Base-by-base conservation (phyloP, 1,284 basidiomycete species). In the Microbotryomycetes sp. region DNA sequence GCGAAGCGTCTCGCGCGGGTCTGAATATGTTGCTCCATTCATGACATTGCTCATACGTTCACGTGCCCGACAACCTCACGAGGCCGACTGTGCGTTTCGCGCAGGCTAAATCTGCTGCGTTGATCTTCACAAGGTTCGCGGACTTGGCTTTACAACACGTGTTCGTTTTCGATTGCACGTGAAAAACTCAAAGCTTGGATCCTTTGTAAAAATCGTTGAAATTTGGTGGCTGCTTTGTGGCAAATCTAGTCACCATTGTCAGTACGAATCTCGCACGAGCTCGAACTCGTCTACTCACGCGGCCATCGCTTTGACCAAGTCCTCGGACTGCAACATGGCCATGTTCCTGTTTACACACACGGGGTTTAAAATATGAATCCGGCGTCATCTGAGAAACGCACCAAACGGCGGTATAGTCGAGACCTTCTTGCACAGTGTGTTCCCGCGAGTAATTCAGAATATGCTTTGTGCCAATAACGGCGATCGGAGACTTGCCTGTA, bases 381-480 rank as follows among this genome's bases (percentile, higher is more conserved):
- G 15, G 13, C 13, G 1, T 7, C 4, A 3, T 21, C 26, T 45
- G 49, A 3, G 16, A 9, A 27, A 26, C 60, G n/a, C 21, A 64
- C 67, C 67, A 69, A 1, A 64, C 55, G 21, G 50, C 56, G 4
- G 62, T 60, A 41, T 66, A 67, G 26, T 63, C 54, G 4, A 69
- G 30, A 9, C 67, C 91, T 62, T 91, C 87, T 9, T 82, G 76
- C 9, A 93, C 85, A 45, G 87, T 88, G 62, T 61, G 66, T 50
- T 70, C 64, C 9, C 62, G 58, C 57, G 67, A 66, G 54, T 73
- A 72, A 53, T 80, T 78, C 62, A 83, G 70, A 2, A 93, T 76
- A 62, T 83, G 84, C 78, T 96, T 96, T n/a, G 89, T 88, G 2
- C 86, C 84, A 0, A 82, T 70, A 0, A 90, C 84, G 0, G 91